phyloP scores from a whole-genome alignment of 768 basidiomycete species.

The Pleurotus pulmonarius region DNA sequence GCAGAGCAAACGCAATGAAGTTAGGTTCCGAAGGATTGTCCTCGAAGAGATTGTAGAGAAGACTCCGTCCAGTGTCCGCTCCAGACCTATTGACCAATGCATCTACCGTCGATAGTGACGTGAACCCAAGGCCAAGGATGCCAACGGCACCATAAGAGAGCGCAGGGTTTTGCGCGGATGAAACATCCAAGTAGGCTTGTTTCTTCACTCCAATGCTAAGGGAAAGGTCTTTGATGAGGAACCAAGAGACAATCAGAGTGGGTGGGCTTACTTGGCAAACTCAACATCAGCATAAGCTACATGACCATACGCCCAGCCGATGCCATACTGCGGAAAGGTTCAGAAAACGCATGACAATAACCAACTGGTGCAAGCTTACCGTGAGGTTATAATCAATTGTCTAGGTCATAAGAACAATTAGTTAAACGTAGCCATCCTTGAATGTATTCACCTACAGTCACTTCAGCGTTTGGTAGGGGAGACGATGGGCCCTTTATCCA shows the following conservation, averaged over 20 bases:
- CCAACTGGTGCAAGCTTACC: slow-evolving; percentile 31
- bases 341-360: not conserved
- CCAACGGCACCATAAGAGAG: slow-evolving; percentile 68
- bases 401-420: slow-evolving; percentile 23
- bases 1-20: slow-evolving; percentile 75
- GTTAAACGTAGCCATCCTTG: slow-evolving; percentile 3
- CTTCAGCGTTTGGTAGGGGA: slow-evolving; percentile 44
- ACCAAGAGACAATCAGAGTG: not conserved
- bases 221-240: slow-evolving; percentile 2
- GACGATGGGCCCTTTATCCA: slow-evolving; percentile 54
- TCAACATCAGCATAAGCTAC: slow-evolving; percentile 58
- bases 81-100: slow-evolving; percentile 52
- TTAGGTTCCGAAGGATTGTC: slow-evolving; percentile 70
- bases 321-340: slow-evolving; percentile 55
- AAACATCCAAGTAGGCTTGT: slow-evolving; percentile 71
- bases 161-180: slow-evolving; percentile 66
- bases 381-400: slow-evolving; percentile 55
- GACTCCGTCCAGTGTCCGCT: slow-evolving; percentile 56
- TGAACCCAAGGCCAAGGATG: slow-evolving; percentile 76
- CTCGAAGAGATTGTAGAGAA: slow-evolving; percentile 75
- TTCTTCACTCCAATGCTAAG: slow-evolving; percentile 56
- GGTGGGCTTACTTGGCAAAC: slow-evolving; percentile 61
- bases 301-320: slow-evolving; percentile 72
- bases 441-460: slow-evolving; percentile 39
- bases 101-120: slow-evolving; percentile 72